These are phyloP conservation scores for Gastrolobium villosum DNA, from an alignment of 306 rosid species.

Conservation along the genomic window DNA sequence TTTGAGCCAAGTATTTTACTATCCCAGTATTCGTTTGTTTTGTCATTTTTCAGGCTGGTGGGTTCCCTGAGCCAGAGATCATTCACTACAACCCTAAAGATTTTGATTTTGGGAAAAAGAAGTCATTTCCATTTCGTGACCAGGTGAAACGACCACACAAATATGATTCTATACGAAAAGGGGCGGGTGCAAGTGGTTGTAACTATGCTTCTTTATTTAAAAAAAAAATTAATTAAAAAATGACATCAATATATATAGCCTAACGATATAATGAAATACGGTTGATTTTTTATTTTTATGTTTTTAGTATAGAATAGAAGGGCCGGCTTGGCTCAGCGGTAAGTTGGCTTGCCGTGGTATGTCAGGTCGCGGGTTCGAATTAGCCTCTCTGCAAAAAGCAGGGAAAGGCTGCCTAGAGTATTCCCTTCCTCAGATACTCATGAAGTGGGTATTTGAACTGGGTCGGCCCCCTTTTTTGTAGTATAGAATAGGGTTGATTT, in stretches of 20 bases:
- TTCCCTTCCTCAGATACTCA: too few species aligned
- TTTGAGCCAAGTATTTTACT: not conserved
- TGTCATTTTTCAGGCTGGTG: conserved; percentile 71
- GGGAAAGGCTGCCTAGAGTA: too few species aligned
- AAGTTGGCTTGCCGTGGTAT: too few species aligned
- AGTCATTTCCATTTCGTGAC: conserved; percentile 95
- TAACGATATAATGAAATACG: not conserved
- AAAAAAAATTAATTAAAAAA: not conserved
- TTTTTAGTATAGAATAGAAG: too few species aligned
- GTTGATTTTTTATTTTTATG: too few species aligned
- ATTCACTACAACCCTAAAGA: conserved; percentile 93
- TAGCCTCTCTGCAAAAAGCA: too few species aligned
- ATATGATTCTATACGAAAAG: not conserved
- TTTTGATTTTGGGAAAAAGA: conserved; percentile 93
- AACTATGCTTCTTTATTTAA: not conserved
- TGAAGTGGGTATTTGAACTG: too few species aligned
- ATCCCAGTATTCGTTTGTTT: not conserved
- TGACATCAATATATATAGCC: not conserved
- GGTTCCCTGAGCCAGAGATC: conserved; percentile 96
- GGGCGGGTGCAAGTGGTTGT: not conserved
- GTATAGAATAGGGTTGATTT: not conserved
- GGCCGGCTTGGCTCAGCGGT: too few species aligned
- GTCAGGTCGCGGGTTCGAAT: too few species aligned
- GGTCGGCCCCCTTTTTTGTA: too few species aligned
- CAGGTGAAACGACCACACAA: conserved; percentile 61